Conservation (phyloP, 768 basidiomycete genomes). For the Tremella mesenterica region DNA sequence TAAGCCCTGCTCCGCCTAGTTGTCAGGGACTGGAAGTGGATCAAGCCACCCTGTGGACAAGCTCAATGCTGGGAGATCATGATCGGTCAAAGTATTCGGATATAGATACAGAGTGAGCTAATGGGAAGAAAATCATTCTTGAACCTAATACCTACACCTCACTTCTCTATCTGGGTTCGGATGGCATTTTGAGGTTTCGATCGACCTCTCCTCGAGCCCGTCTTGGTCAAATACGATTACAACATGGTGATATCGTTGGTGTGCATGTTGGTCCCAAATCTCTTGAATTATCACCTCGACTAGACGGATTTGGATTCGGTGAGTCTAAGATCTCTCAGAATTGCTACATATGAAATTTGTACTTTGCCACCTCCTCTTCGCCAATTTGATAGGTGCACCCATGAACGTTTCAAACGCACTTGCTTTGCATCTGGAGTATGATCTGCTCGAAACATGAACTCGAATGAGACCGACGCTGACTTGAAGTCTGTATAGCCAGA, state of each 20-base stretch:
- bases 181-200: conserved; percentile 14
- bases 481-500: background rate
- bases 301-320: conserved; percentile 39
- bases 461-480: conserved; percentile 1
- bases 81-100: too few relatives aligned
- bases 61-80: too few relatives aligned
- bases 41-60: too few relatives aligned
- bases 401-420: too few relatives aligned
- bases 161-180: conserved; percentile 35
- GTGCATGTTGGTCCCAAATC: conserved; percentile 14
- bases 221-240: conserved; percentile 14
- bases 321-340: conserved; percentile 4
- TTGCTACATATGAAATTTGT: background rate
- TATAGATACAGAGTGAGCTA: too few relatives aligned
- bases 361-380: background rate
- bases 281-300: conserved; percentile 21
- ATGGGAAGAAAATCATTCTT: background rate
- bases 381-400: too few relatives aligned
- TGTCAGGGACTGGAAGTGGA: too few relatives aligned
- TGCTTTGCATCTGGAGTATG: too few relatives aligned
- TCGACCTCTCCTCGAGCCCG: background rate
- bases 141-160: conserved; percentile 9
- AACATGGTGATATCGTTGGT: conserved; percentile 38
- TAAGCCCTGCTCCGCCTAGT: too few relatives aligned
- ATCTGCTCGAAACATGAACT: too few relatives aligned